phyloP scores from a whole-genome alignment of 1,284 basidiomycete species.

The Ustilago curta region DNA sequence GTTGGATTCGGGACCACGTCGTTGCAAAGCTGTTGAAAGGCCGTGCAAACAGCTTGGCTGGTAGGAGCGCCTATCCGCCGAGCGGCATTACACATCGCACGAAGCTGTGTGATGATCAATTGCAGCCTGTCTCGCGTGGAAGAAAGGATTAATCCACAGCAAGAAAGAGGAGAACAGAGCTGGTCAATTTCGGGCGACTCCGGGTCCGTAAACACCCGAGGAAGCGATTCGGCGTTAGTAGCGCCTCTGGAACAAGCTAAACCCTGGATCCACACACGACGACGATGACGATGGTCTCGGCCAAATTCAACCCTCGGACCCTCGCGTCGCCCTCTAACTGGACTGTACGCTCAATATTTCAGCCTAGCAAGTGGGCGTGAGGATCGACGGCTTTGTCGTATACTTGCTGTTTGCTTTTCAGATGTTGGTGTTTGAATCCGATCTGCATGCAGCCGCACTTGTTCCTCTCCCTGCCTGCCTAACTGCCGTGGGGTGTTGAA shows the following conservation, averaged over 20 bases:
- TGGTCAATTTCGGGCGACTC: constrained; percentile 15
- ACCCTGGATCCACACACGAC: constrained; percentile 20
- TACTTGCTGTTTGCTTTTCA: not conserved
- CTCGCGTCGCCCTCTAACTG: constrained; percentile 8
- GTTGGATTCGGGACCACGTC: not conserved
- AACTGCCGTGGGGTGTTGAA: not conserved
- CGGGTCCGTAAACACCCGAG: constrained; percentile 43
- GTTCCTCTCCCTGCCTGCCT: not conserved
- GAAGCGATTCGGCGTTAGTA: constrained; percentile 10
- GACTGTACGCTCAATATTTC: no score
- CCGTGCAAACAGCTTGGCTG: not conserved
- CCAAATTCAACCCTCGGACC: constrained; percentile 20
- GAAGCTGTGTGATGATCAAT: constrained; percentile 1
- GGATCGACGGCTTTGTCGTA: no score
- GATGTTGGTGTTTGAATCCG: not conserved
- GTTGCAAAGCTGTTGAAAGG: constrained; percentile 5
- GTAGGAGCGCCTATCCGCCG: not conserved
- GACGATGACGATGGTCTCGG: constrained; percentile 7
- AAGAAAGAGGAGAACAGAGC: not conserved
- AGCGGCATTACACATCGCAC: not conserved
- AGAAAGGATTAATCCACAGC: not conserved
- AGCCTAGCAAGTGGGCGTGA: constrained; percentile 4
- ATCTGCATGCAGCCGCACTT: constrained; percentile 4
- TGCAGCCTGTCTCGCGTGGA: constrained; percentile 2
- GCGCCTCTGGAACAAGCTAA: constrained; percentile 13